These are phyloP conservation scores for Ceratobasidium sp. DNA, from an alignment of 1,284 basidiomycete genomes.

Conservation along the genomic window DNA sequence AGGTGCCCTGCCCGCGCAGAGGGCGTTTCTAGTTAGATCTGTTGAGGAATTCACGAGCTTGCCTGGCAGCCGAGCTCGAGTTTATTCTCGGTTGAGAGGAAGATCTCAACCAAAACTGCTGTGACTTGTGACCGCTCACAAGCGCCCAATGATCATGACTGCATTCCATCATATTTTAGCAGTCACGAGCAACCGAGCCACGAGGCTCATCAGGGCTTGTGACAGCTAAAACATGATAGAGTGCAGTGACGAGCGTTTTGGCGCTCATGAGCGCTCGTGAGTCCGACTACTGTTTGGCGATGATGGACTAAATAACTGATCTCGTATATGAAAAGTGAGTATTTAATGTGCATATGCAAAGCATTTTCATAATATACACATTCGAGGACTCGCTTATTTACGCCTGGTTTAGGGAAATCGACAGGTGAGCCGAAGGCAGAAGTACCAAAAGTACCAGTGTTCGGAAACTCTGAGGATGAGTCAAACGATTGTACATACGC, in stretches of 20 bases:
- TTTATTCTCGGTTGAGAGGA: background rate
- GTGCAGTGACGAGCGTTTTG: too few relatives aligned
- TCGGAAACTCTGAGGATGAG: constrained; percentile 1
- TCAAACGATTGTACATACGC: background rate
- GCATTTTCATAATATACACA: background rate
- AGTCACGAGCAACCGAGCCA: too few relatives aligned
- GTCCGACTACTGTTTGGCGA: too few relatives aligned
- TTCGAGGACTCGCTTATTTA: background rate
- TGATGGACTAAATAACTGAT: background rate
- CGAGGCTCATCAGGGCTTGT: too few relatives aligned
- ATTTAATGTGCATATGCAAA: background rate
- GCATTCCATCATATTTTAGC: too few relatives aligned
- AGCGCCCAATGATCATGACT: too few relatives aligned
- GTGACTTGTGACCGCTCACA: too few relatives aligned
- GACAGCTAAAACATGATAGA: too few relatives aligned
- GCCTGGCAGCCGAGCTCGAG: background rate
- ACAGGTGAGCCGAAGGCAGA: background rate
- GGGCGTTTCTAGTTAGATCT: background rate
- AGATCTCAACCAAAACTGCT: too few relatives aligned
- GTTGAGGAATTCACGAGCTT: background rate
- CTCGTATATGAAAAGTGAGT: background rate
- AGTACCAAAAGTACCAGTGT: background rate
- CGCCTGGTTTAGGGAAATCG: background rate
- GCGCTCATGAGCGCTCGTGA: too few relatives aligned
- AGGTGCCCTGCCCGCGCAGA: too few relatives aligned